Conservation (phyloP, 2,329 filamentous ascomycete genomes). For the Penicillium hesseltinei region DNA sequence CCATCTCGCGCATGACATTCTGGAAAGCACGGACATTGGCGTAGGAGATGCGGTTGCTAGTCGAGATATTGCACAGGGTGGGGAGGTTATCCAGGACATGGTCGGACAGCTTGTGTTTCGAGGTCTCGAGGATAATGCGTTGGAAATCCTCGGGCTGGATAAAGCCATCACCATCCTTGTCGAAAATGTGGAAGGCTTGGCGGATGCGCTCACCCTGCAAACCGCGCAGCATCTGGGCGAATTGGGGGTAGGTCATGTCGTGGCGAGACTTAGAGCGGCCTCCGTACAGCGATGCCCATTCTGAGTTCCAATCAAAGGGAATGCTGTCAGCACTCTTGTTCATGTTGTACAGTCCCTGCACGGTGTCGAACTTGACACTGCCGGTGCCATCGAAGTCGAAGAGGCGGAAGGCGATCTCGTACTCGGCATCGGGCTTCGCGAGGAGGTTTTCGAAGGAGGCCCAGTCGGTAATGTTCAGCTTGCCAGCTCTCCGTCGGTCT, state of each 20-base stretch:
- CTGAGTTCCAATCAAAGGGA: constrained; percentile 94
- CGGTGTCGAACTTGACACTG: constrained; percentile 83
- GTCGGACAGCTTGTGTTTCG: constrained; percentile 94
- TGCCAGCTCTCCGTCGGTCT: constrained; percentile 72
- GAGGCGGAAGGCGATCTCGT: constrained; percentile 95
- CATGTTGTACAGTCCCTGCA: constrained; percentile 78
- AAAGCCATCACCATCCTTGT: constrained; percentile 88
- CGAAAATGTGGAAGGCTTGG: constrained; percentile 89
- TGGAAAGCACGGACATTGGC: constrained; percentile 97
- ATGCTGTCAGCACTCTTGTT: constrained; percentile 84
- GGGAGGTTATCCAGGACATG: constrained; percentile 87
- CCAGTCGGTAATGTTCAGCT: constrained; percentile 81
- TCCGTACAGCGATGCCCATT: constrained; percentile 94
- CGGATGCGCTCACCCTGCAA: constrained; percentile 93
- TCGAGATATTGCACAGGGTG: constrained; percentile 91
- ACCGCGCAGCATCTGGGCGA: constrained; percentile 95
- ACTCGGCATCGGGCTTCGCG: constrained; percentile 92
- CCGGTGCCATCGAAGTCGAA: constrained; percentile 86
- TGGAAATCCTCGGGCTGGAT: constrained; percentile 96
- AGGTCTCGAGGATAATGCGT: constrained; percentile 90
- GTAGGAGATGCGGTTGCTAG: constrained; percentile 91
- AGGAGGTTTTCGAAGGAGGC: constrained; percentile 91
- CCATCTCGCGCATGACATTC: constrained; percentile 97
- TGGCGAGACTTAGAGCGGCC: constrained; percentile 85
- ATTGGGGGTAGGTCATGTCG: constrained; percentile 91